Conservation (phyloP, 2,329 filamentous ascomycete species). For the Gyromitra esculenta region DNA sequence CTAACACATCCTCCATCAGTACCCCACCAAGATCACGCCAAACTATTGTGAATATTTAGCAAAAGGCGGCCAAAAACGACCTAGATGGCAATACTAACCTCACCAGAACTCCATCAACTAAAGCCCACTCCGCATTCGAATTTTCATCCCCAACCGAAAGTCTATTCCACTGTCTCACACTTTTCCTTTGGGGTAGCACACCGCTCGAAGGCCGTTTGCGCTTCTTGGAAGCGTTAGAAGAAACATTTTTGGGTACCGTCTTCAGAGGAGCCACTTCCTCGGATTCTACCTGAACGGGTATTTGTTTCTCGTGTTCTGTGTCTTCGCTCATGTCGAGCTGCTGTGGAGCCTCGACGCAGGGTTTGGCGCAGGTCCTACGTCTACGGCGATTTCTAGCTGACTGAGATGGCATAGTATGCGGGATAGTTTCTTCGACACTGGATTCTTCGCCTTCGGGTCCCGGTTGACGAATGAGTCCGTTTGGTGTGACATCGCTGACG, state of each 20-base stretch:
- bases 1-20: not conserved
- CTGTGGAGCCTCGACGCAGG: not conserved
- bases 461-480: not conserved
- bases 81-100: not conserved
- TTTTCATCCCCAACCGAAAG: not conserved
- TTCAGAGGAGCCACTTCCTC: not conserved
- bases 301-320: not conserved
- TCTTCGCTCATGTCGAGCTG: not conserved
- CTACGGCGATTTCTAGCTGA: not conserved
- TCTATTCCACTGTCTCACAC: constrained; percentile 28
- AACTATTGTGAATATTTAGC: not conserved
- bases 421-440: not conserved
- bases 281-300: not conserved
- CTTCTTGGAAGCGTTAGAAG: constrained; percentile 59
- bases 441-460: not conserved
- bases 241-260: not conserved
- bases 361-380: not conserved
- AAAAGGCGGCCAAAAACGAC: not conserved
- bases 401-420: not conserved
- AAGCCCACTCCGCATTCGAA: not conserved
- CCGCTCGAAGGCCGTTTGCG: constrained; percentile 63
- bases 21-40: not conserved
- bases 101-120: not conserved
- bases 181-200: constrained; percentile 60
- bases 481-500: constrained; percentile 12